Base-by-base conservation (phyloP, 352 stramenopile genomes). In the Phytophthora podocarpi region DNA sequence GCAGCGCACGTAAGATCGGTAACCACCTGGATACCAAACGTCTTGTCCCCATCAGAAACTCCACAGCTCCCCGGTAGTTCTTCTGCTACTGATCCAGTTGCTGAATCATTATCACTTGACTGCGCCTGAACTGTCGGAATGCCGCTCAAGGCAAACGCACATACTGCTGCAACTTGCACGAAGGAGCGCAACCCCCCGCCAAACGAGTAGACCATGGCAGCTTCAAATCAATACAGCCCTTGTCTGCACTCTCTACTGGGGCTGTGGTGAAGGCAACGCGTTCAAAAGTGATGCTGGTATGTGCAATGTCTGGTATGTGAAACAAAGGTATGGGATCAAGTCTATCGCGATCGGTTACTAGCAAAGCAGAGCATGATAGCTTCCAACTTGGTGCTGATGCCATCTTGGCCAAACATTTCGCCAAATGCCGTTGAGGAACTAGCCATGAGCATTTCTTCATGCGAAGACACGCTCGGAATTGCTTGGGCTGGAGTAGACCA, bases 21-120 rank as follows among this genome's bases (percentile, higher is more conserved):
- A 27, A 78, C 37, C 4, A 42, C 66, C 23, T 57, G 58, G 32
- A 83, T 76, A 30, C 74, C 74, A 18, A 72, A 58, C 0, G 55
- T 54, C 32, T 66, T 67, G 43, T 80, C 71, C 13, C 67, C 70
- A 13, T 69, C 55, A 13, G 56, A 72, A 47, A 78, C 34, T 10
- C 21, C 39, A 41, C 59, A 74, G 7, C 5, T 57, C 24, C 18
- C 23, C 15, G 23, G 13, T 20, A 37, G 46, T 26, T 15, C 35
- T 10, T 21, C 35, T 28, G 10, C 40, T 43, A 32, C 56, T 18
- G 39, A 76, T 26, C 35, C 69, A 41, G 36, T 69, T 60, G 23
- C 63, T 18, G 62, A 58, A 15, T 18, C 16, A 35, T 16, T 16
- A n/a, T 26, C 34, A 8, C 37, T 46, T 16, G 34, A 4, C 27